Evolutionary conservation across 306 rosid species (phyloP).

Genomic region (Vigna unguiculata): DNA sequence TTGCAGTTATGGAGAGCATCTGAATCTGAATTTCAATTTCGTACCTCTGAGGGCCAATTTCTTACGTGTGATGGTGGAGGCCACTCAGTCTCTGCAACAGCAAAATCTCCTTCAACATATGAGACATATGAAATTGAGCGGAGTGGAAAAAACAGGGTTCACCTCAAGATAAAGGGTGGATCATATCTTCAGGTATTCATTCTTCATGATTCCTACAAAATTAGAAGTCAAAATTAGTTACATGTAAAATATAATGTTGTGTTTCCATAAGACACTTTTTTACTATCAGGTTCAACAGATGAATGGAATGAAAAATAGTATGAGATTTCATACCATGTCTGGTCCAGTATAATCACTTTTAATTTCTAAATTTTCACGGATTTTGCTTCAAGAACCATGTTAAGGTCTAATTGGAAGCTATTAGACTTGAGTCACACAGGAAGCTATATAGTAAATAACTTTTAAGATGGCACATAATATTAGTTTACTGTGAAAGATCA

Average conservation of each 20-base stretch:
- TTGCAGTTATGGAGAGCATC: constrained; percentile 88
- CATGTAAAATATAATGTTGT: constrained; percentile 16
- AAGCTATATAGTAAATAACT: not conserved
- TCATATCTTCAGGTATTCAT: constrained; percentile 75
- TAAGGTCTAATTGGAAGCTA: not conserved
- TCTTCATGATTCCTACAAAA: constrained; percentile 24
- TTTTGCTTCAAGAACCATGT: constrained; percentile 11
- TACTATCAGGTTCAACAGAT: constrained; percentile 19
- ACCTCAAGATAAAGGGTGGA: constrained; percentile 65
- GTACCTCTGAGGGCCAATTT: constrained; percentile 73
- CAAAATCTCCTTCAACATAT: constrained; percentile 59
- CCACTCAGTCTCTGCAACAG: constrained; percentile 71
- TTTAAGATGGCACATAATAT: constrained; percentile 30
- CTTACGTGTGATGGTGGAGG: constrained; percentile 70
- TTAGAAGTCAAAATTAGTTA: constrained; percentile 29
- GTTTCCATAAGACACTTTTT: constrained; percentile 4
- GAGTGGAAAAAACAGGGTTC: constrained; percentile 62
- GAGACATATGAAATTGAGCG: constrained; percentile 70
- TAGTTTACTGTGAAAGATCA: constrained; percentile 8
- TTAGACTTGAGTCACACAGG: not conserved
- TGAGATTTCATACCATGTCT: no score
- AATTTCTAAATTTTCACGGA: constrained; percentile 10
- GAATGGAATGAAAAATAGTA: constrained; percentile 1
- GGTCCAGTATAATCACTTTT: constrained; percentile 3
- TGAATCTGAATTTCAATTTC: constrained; percentile 71